These are phyloP conservation scores for Emericellopsis terricola DNA, from an alignment of 495 filamentous ascomycete species.

Conservation along the genomic window DNA sequence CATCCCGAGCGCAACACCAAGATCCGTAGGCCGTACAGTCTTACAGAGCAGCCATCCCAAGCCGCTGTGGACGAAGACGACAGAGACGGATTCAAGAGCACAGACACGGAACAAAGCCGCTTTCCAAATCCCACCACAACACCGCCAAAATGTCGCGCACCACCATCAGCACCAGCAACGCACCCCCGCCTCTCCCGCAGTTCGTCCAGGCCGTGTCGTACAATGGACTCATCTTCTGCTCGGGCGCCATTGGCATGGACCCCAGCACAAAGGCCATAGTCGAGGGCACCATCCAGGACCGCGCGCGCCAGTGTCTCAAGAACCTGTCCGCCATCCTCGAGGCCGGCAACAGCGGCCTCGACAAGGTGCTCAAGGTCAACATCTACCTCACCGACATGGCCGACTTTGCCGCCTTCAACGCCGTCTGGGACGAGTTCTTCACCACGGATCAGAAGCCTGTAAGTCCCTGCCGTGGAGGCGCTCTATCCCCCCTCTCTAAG, in stretches of 20 bases:
- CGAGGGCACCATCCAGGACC: constrained; percentile 33
- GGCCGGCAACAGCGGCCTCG: constrained; percentile 36
- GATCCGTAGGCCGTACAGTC: too few relatives aligned
- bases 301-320: constrained; percentile 16
- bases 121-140: background rate
- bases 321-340: constrained; percentile 44
- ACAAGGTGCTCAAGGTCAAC: constrained; percentile 48
- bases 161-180: constrained; percentile 28
- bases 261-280: constrained; percentile 29
- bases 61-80: background rate
- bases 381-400: constrained; percentile 49
- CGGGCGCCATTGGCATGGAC: constrained; percentile 32
- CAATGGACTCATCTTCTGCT: constrained; percentile 41
- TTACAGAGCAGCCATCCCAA: too few relatives aligned
- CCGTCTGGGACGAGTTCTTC: too few relatives aligned
- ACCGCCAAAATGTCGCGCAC: constrained; percentile 8
- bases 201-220: constrained; percentile 38
- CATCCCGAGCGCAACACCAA: too few relatives aligned
- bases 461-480: constrained; percentile 2
- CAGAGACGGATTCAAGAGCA: background rate
- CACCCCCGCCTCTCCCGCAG: constrained; percentile 34
- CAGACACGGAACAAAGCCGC: too few relatives aligned
- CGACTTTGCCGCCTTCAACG: constrained; percentile 48
- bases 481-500: background rate
- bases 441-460: constrained; percentile 36